Base-by-base conservation (phyloP, 2,329 filamentous ascomycete species). In the Ophiognomonia clavigignenti-juglandacearum region DNA sequence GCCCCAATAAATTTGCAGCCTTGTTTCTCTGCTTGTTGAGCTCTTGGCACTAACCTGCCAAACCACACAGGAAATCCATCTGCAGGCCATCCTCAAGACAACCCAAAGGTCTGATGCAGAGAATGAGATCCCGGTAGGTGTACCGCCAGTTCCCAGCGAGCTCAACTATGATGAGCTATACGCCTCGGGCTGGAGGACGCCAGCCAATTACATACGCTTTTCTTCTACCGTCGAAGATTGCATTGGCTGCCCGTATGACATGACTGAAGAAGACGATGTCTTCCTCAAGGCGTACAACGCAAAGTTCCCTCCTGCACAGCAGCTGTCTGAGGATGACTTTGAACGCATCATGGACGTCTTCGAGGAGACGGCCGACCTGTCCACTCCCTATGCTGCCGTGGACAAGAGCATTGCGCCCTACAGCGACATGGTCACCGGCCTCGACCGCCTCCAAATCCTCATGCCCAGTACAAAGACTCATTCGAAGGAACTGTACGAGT, bases 151-250 rank as follows among this genome's bases (percentile, higher is more conserved):
- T 61, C 73, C 82, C 67, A 82, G 78, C 59, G 70, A 75, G 55
- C 73, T 92, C 67, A 80, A 88, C 68, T 98, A 96, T 83, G 88
- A 95, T 67, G 80, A 85, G 60, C 79, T 96, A 58, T 97, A 97
- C 64, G 80, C 85, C 41, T 82, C 80, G 55, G 73, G 75, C 48
- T 96, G 92, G 69, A 79, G 83, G 60, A 86, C 95, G 66, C 90
- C 93, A 43, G 83, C 85, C 52, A 93, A 91, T 52, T 97, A 97
- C 69, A 96, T 98, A 64, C 89, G 92, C 55, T 97, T 95, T 71
- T 97, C 93, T 54, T 92, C 95, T 56, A 98, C 93, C 3, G 92
- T 98, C 52, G 93, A 98, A 70, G 93, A 98, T 68, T 95, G 86
- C 59, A 85, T 89, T 61, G 87, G 88, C 59, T 87, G 85, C 63